Conservation (phyloP, 441 rosid genomes). For the Pelargonium citronellum region DNA sequence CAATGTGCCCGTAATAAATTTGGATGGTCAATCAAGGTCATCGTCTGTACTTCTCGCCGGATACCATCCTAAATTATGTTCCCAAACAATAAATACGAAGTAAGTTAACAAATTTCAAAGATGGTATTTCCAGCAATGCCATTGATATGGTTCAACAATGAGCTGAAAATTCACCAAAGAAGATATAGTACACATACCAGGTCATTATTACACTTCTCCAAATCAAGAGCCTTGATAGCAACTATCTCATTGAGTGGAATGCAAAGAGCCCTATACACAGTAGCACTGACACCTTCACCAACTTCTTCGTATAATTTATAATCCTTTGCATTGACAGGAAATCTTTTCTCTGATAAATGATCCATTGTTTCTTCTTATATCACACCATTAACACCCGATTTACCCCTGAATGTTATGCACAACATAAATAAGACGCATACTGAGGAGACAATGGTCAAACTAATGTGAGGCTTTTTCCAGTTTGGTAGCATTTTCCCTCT, state of each 20-base stretch:
- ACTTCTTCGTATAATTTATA: conserved; percentile 83
- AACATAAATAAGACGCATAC: conserved; percentile 30
- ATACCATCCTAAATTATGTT: conserved; percentile 73
- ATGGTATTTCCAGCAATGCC: not conserved
- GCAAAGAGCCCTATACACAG: conserved; percentile 88
- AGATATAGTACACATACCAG: conserved; percentile 48
- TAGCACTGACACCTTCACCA: conserved; percentile 98
- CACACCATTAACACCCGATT: conserved; percentile 42
- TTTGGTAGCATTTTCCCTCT: conserved; percentile 54
- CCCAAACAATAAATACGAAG: not conserved
- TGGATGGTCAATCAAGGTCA: conserved; percentile 89
- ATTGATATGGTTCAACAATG: not conserved
- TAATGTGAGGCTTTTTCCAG: conserved; percentile 65
- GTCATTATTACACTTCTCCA: conserved; percentile 92
- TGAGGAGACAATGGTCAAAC: conserved; percentile 27
- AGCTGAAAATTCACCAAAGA: conserved; percentile 7
- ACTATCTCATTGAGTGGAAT: conserved; percentile 77
- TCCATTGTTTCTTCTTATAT: conserved; percentile 51
- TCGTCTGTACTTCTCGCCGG: conserved; percentile 92
- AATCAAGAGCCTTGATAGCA: conserved; percentile 93
- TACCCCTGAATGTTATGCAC: conserved; percentile 28
- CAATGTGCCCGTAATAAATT: conserved; percentile 90
- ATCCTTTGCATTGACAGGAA: conserved; percentile 70
- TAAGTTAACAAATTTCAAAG: not conserved
- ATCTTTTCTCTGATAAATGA: conserved; percentile 51